Evolutionary conservation across 345 rosid species (phyloP).

Genomic region (Citrus australasica): DNA sequence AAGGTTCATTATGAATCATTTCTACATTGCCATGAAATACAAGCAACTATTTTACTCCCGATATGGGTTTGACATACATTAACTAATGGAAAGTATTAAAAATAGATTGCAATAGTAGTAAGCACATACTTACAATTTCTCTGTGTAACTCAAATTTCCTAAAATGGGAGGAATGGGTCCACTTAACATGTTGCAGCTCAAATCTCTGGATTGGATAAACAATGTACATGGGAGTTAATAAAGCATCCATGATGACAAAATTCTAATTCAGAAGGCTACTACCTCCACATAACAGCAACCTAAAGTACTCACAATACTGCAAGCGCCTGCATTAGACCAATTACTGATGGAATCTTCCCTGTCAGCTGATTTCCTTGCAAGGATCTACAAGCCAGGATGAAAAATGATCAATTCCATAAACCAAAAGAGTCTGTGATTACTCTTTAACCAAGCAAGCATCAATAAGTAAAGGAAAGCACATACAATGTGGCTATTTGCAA

Average conservation of each 20-base stretch:
- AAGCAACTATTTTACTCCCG: background rate
- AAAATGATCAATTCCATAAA: background rate
- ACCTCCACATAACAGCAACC: background rate
- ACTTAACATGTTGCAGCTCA: constrained; percentile 81
- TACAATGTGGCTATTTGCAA: constrained; percentile 98
- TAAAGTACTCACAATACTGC: constrained; percentile 80
- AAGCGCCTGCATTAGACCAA: constrained; percentile 99
- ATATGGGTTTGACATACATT: background rate
- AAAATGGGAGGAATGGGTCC: constrained; percentile 88
- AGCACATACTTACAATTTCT: constrained; percentile 67
- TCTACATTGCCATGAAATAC: background rate
- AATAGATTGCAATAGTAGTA: background rate
- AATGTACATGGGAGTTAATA: background rate
- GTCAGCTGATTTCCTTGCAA: constrained; percentile 86
- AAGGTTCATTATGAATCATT: background rate
- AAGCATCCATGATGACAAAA: background rate
- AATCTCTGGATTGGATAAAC: constrained; percentile 48
- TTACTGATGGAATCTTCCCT: constrained; percentile 89
- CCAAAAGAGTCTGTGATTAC: background rate
- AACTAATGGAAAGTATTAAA: background rate
- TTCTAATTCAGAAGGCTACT: background rate
- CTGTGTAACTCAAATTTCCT: constrained; percentile 87
- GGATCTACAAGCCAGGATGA: constrained; percentile 48
- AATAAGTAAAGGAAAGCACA: constrained; percentile 18
- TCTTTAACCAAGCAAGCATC: background rate